Evolutionary conservation across 805 yeast genomes (phyloP), one percentile per base, ranked within the genome.

Genomic region (Saccharomycopsis vini): DNA sequence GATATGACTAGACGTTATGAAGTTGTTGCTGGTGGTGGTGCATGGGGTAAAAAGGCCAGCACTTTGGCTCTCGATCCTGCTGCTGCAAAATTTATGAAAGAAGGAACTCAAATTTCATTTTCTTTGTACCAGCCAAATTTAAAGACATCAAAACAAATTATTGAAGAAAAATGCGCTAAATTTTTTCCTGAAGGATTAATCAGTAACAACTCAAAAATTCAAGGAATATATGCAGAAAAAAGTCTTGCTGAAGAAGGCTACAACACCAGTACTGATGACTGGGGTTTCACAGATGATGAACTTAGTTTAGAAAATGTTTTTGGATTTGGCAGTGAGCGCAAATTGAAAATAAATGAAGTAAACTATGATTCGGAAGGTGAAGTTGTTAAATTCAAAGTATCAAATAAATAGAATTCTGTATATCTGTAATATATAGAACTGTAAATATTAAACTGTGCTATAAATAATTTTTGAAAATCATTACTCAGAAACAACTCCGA

Each of bases 21-120:
- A 52, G 69, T 69, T n/a, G 63, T 67, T 34, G 75, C 73, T 9
- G 75, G 75, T 5, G 75, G 75, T 2, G 75, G 75, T 2, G 71
- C 69, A 4, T 69, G 73, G 73, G 75, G 75, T 2, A 62, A 67
- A 34, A 69, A 69, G 50, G 71, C 73, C 3, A 62, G 62, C 44
- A 63, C 67, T 18, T 57, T 69, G 24, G 75, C 67, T 1, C 49
- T 69, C 12, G 64, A 71, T 2, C 69, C 73, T 3, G 64, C 61
- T 18, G 71, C 72, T 5, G 53, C 56, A 37, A 20, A 39, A 7
- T 38, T 32, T 40, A 7, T 48, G 7, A 36, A 42, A 28, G 4
- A 36, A 28, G 40, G 36, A 15, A 35, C 31, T 19, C 34, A 13
- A 18, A 30, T 48, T n/a, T 36, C 38, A n/a, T 48, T 48, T 40